These are phyloP conservation scores for Trametes sp. DNA, from an alignment of 1,284 basidiomycete species.

Conservation along the genomic window DNA sequence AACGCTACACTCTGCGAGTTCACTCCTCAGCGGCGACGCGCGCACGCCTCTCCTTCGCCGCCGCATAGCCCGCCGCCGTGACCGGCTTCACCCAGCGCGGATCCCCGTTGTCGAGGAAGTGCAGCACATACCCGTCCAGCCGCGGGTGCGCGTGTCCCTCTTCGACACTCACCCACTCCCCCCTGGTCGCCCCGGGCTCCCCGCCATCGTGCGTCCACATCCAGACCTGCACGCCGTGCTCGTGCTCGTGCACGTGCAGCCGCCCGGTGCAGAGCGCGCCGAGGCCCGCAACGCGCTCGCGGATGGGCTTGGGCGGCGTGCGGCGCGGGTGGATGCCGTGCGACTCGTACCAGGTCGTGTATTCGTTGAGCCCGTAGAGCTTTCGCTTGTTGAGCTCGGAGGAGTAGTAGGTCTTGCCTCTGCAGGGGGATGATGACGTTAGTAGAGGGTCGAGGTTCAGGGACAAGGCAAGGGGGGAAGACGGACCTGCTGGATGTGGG, in stretches of 20 bases:
- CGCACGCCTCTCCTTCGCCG: neutral
- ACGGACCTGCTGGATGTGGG: too few relatives aligned
- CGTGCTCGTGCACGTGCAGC: neutral
- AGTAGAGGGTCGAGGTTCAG: too few relatives aligned
- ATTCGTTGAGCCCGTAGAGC: neutral
- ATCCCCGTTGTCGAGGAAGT: neutral
- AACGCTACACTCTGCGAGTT: too few relatives aligned
- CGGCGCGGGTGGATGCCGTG: neutral
- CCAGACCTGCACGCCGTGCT: neutral
- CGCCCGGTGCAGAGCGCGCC: neutral
- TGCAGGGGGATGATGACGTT: neutral
- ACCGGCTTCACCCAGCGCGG: conserved; percentile 1
- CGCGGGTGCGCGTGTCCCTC: neutral
- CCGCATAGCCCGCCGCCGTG: neutral
- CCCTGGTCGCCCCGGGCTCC: neutral
- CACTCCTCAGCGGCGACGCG: neutral
- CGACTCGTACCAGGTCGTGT: neutral
- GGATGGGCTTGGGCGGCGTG: neutral
- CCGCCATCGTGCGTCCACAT: neutral
- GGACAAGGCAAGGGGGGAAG: too few relatives aligned
- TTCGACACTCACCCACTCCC: neutral
- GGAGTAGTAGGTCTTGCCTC: neutral
- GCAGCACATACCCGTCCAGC: conserved; percentile 2
- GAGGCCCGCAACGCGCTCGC: neutral
- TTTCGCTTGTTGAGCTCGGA: neutral